A percentile compares a stretch with the other conserved stretches of the same genome.
Evolutionary conservation across 495 filamentous ascomycete species (phyloP).

Genomic region (Penicillium parvum): DNA sequence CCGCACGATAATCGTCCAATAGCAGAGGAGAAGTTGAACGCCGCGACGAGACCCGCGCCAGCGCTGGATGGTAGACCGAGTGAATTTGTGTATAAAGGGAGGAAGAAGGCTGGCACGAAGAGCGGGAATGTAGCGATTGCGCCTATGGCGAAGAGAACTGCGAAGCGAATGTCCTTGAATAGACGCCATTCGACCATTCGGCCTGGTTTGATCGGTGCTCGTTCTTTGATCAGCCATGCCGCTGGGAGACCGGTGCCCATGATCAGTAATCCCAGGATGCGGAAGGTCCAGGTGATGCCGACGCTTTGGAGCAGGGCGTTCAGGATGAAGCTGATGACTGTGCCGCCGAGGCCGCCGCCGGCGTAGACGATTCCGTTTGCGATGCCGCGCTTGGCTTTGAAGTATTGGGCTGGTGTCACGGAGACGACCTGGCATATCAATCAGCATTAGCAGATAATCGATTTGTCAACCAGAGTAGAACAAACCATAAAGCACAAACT

Average conservation of each 20-base stretch:
- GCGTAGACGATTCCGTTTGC: constrained; percentile 55
- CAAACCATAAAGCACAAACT: constrained; percentile 30
- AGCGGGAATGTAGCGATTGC: constrained; percentile 59
- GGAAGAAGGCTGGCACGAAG: constrained; percentile 57
- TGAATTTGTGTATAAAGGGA: constrained; percentile 47
- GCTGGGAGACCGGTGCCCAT: constrained; percentile 51
- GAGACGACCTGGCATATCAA: constrained; percentile 40
- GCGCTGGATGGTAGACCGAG: constrained; percentile 43
- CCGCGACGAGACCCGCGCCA: constrained; percentile 51
- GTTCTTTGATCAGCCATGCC: constrained; percentile 53
- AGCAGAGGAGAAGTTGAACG: constrained; percentile 52
- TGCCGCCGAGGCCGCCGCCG: constrained; percentile 51
- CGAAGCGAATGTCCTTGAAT: constrained; percentile 48
- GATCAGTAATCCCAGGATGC: constrained; percentile 46
- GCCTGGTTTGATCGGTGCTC: constrained; percentile 36
- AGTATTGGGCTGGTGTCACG: constrained; percentile 50
- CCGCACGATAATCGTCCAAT: constrained; percentile 49
- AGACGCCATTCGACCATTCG: constrained; percentile 51
- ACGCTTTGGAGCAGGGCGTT: constrained; percentile 43
- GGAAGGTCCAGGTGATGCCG: constrained; percentile 52
- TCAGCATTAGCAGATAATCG: too few relatives aligned
- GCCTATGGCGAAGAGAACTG: constrained; percentile 48
- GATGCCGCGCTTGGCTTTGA: constrained; percentile 48
- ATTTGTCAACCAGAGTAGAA: too few relatives aligned
- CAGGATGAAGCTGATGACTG: constrained; percentile 45